A percentile compares a stretch with the other conserved stretches of the same genome.
Evolutionary conservation across 305 asterid species (phyloP).

Genomic region (Fraxinus platypoda): DNA sequence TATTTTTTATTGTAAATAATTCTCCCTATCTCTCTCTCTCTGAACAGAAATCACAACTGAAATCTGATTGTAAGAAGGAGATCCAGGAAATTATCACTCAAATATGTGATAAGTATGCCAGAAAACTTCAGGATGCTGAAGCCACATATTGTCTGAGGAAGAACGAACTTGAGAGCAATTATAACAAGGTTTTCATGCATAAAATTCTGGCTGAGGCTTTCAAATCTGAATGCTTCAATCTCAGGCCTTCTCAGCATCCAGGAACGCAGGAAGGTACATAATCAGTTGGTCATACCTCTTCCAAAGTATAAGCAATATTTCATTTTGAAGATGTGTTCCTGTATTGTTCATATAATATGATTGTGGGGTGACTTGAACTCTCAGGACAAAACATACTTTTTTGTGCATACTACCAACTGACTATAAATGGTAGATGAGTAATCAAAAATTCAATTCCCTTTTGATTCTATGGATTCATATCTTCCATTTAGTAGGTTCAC

Average conservation of each 20-base stretch:
- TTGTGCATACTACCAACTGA: background rate
- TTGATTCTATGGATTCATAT: background rate
- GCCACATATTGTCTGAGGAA: slow-evolving; percentile 30
- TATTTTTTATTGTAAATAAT: background rate
- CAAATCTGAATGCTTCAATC: slow-evolving; percentile 61
- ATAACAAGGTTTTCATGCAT: slow-evolving; percentile 44
- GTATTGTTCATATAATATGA: background rate
- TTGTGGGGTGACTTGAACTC: background rate
- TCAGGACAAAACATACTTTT: background rate
- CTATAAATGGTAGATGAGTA: background rate
- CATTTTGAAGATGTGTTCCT: background rate
- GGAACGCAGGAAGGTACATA: slow-evolving; percentile 56
- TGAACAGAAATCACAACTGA: slow-evolving; percentile 48
- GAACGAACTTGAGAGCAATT: slow-evolving; percentile 40
- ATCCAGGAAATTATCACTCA: slow-evolving; percentile 49
- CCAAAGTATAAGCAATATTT: background rate
- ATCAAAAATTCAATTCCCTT: background rate
- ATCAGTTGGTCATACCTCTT: slow-evolving; percentile 9
- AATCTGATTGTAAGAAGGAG: slow-evolving; percentile 57
- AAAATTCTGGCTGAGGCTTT: slow-evolving; percentile 55
- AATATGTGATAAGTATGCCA: slow-evolving; percentile 44
- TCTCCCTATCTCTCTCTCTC: slow-evolving; percentile 22
- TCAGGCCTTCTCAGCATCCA: slow-evolving; percentile 43
- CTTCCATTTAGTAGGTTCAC: background rate
- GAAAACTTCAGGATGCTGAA: slow-evolving; percentile 49